phyloP scores from a whole-genome alignment of 2,329 filamentous ascomycete species.

The Ceratocystis colombiana region DNA sequence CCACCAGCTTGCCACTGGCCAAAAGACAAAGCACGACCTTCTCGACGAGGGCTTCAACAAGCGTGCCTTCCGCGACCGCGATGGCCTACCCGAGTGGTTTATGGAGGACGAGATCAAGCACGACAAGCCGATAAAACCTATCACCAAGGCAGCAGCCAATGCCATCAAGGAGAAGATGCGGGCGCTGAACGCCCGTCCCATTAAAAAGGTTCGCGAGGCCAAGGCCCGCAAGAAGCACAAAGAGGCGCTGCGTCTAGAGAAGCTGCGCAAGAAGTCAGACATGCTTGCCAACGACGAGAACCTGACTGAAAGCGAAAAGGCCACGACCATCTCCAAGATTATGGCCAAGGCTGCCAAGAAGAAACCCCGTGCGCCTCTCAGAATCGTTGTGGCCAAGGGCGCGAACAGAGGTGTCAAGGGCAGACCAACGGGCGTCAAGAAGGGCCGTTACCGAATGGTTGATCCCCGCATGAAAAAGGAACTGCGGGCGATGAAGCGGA shows the following conservation, averaged over 20 bases:
- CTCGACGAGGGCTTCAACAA: constrained; percentile 92
- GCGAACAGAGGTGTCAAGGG: constrained; percentile 77
- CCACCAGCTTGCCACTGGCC: constrained; percentile 77
- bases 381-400: constrained; percentile 79
- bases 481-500: constrained; percentile 72
- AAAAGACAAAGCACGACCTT: constrained; percentile 68
- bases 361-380: constrained; percentile 73
- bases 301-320: constrained; percentile 94
- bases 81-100: constrained; percentile 96
- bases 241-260: constrained; percentile 81
- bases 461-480: constrained; percentile 96
- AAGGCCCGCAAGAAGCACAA: constrained; percentile 96
- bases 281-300: constrained; percentile 79
- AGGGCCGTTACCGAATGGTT: constrained; percentile 96
- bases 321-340: constrained; percentile 67
- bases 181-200: constrained; percentile 86
- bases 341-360: constrained; percentile 74
- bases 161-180: constrained; percentile 93
- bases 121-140: constrained; percentile 76
- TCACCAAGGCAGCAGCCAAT: constrained; percentile 75
- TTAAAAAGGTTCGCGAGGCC: constrained; percentile 97
- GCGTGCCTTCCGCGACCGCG: constrained; percentile 77
- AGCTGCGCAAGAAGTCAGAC: constrained; percentile 94
- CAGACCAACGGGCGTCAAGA: constrained; percentile 70
- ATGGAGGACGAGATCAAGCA: constrained; percentile 81